Evolutionary conservation across 2,329 filamentous ascomycete species (phyloP), one percentile per base, ranked within the genome.

Genomic region (Trichoderma guizhouense): DNA sequence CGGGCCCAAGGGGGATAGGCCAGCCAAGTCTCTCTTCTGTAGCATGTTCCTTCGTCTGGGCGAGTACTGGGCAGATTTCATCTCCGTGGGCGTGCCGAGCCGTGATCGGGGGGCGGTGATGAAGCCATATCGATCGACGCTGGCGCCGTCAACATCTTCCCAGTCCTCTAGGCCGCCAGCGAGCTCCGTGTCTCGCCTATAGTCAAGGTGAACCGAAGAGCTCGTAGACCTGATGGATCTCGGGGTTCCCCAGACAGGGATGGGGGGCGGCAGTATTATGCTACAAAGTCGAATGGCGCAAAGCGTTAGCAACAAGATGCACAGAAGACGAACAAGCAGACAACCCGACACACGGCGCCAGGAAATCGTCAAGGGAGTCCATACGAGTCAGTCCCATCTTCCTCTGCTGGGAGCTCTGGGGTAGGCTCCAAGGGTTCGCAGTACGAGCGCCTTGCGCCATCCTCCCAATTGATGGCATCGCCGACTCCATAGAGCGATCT

Each of bases 61-160:
- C 55, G 85, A 84, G 69, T 81, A 82, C 55, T 83, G 82, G 47
- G 83, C 77, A 39, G 85, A 82, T 73, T 80, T 82, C 28, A 81
- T 77, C 70, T 84, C 83, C 32, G 80, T 81, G 7, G 84, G 80
- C 3, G 83, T 83, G 73, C 79, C 81, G 28, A 82, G 78, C 36
- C 83, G 82, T 24, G 85, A 83, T 43, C 82, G 83, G 18, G 83
- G 83, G 26, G 82, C 78, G 67, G 80, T 85, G 76, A 92, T 92
- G 81, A 92, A 92, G 73, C 90, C 90, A 77, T 91, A 92, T 77
- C 90, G 86, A 81, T 92, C 90, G 73, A 92, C 87, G 78, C 89
- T 86, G 64, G 82, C 84, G 36, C 85, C 88, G 68, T 89, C 82
- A 3, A 92, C 82, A 74, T 91, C 88, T 76, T 91, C 87, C 89